phyloP scores from a whole-genome alignment of 1,284 basidiomycete species.

The Porodaedalea pini region DNA sequence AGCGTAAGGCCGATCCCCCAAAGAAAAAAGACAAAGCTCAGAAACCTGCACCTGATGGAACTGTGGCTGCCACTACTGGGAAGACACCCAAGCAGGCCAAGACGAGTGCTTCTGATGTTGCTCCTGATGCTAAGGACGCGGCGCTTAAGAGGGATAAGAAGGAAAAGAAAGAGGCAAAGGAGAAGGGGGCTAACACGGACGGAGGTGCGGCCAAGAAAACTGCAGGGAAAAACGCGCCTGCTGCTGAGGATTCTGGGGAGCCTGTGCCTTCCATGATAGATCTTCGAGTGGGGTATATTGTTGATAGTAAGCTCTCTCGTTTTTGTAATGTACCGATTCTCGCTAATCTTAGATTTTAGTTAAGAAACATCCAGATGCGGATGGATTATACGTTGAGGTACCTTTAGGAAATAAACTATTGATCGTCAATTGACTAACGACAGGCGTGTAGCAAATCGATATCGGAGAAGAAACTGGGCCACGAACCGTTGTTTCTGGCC shows the following conservation, averaged over 20 bases:
- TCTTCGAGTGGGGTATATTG: constrained; percentile 84
- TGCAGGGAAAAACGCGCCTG: constrained; percentile 36
- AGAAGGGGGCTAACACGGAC: constrained; percentile 30
- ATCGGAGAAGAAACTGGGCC: constrained; percentile 91
- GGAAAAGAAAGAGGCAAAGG: constrained; percentile 45
- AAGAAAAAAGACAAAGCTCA: constrained; percentile 82
- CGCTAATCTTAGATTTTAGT: constrained; percentile 45
- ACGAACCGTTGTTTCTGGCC: constrained; percentile 89
- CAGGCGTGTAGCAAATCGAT: constrained; percentile 75
- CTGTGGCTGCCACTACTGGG: constrained; percentile 22
- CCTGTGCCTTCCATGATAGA: constrained; percentile 93
- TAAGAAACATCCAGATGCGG: constrained; percentile 91
- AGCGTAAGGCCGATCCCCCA: constrained; percentile 67
- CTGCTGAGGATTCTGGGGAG: constrained; percentile 64
- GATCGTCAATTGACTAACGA: neutral
- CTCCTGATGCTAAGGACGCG: constrained; percentile 29
- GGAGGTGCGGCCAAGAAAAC: constrained; percentile 43
- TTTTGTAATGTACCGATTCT: constrained; percentile 3
- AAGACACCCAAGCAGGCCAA: constrained; percentile 27
- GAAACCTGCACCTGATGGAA: constrained; percentile 37
- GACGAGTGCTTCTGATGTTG: constrained; percentile 25
- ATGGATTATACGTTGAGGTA: constrained; percentile 87
- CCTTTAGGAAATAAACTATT: neutral
- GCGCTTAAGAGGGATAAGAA: constrained; percentile 45
- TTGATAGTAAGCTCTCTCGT: constrained; percentile 67